Conservation (phyloP, 176 grass and related monocot genomes). For the Urochloa ruziziensis region DNA sequence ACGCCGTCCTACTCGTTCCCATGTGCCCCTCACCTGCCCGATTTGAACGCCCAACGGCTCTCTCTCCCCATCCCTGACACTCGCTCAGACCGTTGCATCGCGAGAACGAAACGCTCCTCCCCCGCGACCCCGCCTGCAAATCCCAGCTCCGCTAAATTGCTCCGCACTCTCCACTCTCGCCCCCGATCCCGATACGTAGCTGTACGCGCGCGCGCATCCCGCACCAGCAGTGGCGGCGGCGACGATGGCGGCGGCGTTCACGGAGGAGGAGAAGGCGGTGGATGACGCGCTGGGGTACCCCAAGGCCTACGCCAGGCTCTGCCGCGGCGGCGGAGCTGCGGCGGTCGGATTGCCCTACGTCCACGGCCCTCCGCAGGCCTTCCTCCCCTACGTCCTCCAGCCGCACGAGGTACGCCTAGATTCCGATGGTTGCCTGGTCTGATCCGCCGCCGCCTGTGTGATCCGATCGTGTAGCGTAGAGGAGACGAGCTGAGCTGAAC, state of each 20-base stretch:
- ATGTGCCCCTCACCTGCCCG: conserved; percentile 3
- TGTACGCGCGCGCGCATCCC: not conserved
- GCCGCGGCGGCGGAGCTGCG: conserved; percentile 24
- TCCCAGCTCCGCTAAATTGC: not conserved
- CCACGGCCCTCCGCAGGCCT: conserved; percentile 78
- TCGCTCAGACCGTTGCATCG: conserved; percentile 56
- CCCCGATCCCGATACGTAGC: not conserved
- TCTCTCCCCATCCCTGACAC: conserved; percentile 7
- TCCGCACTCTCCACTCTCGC: not conserved
- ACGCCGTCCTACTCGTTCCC: not conserved
- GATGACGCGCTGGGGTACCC: conserved; percentile 76
- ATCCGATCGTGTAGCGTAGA: too few species aligned
- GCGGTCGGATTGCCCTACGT: conserved; percentile 41
- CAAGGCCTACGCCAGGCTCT: conserved; percentile 83
- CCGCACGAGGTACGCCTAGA: conserved; percentile 70
- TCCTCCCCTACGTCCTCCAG: conserved; percentile 77
- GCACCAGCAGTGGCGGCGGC: not conserved
- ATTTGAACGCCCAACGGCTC: conserved; percentile 74
- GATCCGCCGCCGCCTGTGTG: not conserved
- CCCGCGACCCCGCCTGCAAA: not conserved
- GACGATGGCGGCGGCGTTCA: conserved; percentile 44
- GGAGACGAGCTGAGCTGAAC: not conserved
- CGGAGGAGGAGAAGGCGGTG: conserved; percentile 77
- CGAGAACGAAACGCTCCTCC: conserved; percentile 11
- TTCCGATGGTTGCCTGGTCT: not conserved